Evolutionary conservation across 2,329 filamentous ascomycete genomes (phyloP).

Genomic region (Grosmannia huntii): DNA sequence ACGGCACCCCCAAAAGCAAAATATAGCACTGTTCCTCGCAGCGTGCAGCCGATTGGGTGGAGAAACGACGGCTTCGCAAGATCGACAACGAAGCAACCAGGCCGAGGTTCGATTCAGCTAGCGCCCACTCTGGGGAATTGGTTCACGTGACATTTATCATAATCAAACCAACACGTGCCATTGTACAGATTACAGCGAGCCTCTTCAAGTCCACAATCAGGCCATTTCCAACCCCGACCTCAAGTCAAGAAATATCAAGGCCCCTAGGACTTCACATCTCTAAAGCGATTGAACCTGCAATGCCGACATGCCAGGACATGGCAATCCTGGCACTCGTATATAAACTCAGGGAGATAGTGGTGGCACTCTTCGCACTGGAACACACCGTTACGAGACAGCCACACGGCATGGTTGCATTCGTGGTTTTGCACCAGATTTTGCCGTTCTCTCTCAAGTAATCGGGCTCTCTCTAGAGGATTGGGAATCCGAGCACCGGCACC

Average conservation of each 20-base stretch:
- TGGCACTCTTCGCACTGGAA: constrained; percentile 31
- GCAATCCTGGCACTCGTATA: constrained; percentile 34
- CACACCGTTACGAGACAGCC: constrained; percentile 21
- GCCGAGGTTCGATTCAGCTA: not conserved
- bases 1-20: not conserved
- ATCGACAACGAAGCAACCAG: not conserved
- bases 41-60: not conserved
- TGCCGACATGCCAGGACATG: constrained; percentile 29
- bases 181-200: too few species aligned
- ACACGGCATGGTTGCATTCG: constrained; percentile 25
- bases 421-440: constrained; percentile 22
- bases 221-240: too few species aligned
- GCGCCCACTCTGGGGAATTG: not conserved
- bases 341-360: constrained; percentile 24
- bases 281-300: constrained; percentile 27
- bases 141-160: not conserved
- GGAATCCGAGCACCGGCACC: not conserved
- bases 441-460: not conserved
- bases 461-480: not conserved
- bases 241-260: too few species aligned
- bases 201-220: too few species aligned
- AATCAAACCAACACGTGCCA: too few species aligned
- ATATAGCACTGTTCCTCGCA: too few species aligned
- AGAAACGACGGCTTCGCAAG: not conserved
- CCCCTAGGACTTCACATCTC: too few species aligned